Conservation (phyloP, 257 asterid genomes). For the Anisodus tanguticus region DNA sequence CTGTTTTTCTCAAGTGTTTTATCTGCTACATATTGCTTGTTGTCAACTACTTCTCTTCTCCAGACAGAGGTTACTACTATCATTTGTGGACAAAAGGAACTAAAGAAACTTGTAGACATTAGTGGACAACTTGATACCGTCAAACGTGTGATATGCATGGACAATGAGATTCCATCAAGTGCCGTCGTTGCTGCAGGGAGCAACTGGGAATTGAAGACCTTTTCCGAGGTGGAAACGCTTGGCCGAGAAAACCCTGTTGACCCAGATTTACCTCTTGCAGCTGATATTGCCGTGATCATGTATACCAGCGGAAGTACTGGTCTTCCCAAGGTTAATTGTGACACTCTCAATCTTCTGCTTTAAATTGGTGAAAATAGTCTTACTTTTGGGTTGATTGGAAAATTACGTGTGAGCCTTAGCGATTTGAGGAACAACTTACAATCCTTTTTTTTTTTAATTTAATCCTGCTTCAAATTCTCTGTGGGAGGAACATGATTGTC, state of each 20-base stretch:
- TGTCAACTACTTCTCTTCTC: conserved; percentile 41
- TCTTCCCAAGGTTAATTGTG: conserved; percentile 83
- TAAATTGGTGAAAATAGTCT: neutral
- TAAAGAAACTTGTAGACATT: conserved; percentile 76
- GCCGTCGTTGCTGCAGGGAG: conserved; percentile 51
- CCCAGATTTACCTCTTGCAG: conserved; percentile 80
- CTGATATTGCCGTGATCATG: conserved; percentile 97
- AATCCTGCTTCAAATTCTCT: neutral
- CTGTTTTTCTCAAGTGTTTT: conserved; percentile 7
- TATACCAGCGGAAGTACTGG: conserved; percentile 99
- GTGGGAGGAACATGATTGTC: neutral
- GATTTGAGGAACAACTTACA: neutral
- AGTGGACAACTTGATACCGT: conserved; percentile 94
- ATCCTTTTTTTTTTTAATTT: neutral
- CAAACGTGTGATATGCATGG: conserved; percentile 83
- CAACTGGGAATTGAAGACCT: conserved; percentile 71
- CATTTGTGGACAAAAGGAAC: conserved; percentile 86
- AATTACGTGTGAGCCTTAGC: neutral
- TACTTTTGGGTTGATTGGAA: neutral
- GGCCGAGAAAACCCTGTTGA: conserved; percentile 78
- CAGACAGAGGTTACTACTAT: conserved; percentile 99
- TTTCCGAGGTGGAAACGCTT: conserved; percentile 69
- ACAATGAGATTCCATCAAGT: conserved; percentile 68
- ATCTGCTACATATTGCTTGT: conserved; percentile 12
- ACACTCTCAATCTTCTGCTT: neutral